Conservation (phyloP, 352 stramenopile genomes). For the Globisporangium iwayamae region DNA sequence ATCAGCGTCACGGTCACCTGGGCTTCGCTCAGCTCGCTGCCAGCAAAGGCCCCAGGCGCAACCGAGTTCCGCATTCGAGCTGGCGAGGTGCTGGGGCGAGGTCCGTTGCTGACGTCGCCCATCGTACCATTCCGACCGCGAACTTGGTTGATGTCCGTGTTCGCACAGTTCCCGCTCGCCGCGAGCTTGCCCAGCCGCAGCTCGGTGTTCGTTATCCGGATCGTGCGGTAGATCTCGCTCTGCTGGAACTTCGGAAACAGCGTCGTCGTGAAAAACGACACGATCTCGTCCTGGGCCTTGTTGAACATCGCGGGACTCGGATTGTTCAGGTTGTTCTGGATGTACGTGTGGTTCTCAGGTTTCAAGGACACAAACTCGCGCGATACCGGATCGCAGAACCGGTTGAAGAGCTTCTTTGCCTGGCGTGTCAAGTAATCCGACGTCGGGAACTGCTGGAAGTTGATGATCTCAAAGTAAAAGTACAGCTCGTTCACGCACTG, state of each 20-base stretch:
- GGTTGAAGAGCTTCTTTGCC: constrained; percentile 60
- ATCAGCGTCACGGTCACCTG: constrained; percentile 55
- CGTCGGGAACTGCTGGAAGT: constrained; percentile 73
- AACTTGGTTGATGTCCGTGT: constrained; percentile 1
- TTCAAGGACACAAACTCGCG: constrained; percentile 52
- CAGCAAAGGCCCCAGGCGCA: neutral
- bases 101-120: neutral
- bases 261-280: constrained; percentile 56
- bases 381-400: constrained; percentile 59
- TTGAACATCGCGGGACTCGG: constrained; percentile 67
- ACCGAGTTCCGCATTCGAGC: neutral
- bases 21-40: constrained; percentile 26
- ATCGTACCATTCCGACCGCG: neutral
- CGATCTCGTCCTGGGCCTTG: constrained; percentile 66
- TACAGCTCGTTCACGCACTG: constrained; percentile 66
- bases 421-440: constrained; percentile 67
- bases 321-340: constrained; percentile 31
- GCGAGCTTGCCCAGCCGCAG: constrained; percentile 21
- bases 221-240: constrained; percentile 56
- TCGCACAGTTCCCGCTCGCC: constrained; percentile 18
- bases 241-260: constrained; percentile 76
- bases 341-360: constrained; percentile 24
- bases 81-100: constrained; percentile 6
- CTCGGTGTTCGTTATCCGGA: constrained; percentile 39
- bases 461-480: constrained; percentile 73